Evolutionary conservation across 371 early-diverging fungal species (phyloP), one percentile per base, ranked within the genome.

Genomic region (Apophysomyces sp.): DNA sequence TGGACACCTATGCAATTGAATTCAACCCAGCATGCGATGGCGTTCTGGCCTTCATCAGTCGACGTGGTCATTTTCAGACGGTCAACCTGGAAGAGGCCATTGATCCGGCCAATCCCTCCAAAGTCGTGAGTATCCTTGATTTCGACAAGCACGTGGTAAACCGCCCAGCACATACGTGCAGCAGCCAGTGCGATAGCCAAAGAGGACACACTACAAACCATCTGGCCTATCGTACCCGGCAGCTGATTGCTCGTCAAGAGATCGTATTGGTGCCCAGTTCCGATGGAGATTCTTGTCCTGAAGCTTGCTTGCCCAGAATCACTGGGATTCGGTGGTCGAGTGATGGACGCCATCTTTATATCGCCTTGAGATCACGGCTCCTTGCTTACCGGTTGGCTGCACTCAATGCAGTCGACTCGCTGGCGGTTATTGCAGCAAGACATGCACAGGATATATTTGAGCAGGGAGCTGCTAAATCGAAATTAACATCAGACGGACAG

Each of bases 61-160:
- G 86, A 49, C 84, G 84, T 56, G 86, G 86, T 0, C 84, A 82
- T 56, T 67, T 84, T n/a, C 86, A 86, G 41, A 79, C 84, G 7
- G 80, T 86, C 15, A 72, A 86, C 28, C 55, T 84, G 9, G 70
- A 75, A 5, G 65, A 76, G 57, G 56, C 53, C 4, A 21, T 55
- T 24, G 30, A 37, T 32, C 27, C 58, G 12, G n/a, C 66, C 21
- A 51, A 37, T 30, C 21, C 16, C 40, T 44, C 52, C 12, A 29
- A 41, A 65, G 36, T 62, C 37, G 29, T 52, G 53, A 65, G 51
- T 29, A 54, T 65, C 32, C 60, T 65, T 39, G 49, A 39, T 26
- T 58, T 55, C 29, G 58, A 58, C 39, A 30, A 52, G 5, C 63
- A 63, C 0, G 18, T 52, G 5, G 6, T 36, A 4, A 5, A n/a